phyloP scores from a whole-genome alignment of 768 basidiomycete species.

The Ephemerocybe angulata region DNA sequence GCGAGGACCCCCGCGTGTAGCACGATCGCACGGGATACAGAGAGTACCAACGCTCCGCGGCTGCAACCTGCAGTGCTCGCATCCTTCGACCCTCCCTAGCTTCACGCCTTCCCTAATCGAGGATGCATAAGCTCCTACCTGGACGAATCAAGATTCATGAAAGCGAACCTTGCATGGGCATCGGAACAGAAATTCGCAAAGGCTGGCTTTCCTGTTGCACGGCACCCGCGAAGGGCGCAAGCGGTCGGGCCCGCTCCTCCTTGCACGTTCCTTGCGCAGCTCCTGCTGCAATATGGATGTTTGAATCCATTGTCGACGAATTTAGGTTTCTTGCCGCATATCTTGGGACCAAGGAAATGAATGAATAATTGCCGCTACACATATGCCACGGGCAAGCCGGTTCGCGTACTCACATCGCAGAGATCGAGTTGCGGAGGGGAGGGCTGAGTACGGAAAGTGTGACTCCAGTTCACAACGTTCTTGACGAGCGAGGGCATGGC shows the following conservation, averaged over 20 bases:
- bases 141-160: background rate
- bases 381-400: background rate
- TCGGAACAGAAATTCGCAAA: slow-evolving; percentile 58
- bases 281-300: slow-evolving; percentile 60
- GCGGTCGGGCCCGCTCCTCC: slow-evolving; percentile 34
- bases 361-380: slow-evolving; percentile 5
- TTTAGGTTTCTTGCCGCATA: slow-evolving; percentile 58
- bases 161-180: slow-evolving; percentile 51
- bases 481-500: slow-evolving; percentile 41
- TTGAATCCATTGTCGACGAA: slow-evolving; percentile 57
- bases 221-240: slow-evolving; percentile 52
- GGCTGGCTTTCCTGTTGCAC: slow-evolving; percentile 44
- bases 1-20: slow-evolving; percentile 37
- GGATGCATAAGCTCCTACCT: background rate
- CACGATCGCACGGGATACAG: slow-evolving; percentile 51
- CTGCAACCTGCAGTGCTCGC: slow-evolving; percentile 43
- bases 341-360: slow-evolving; percentile 28
- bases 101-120: slow-evolving; percentile 48
- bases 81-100: slow-evolving; percentile 45
- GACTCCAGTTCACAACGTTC: slow-evolving; percentile 38
- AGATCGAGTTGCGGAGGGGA: slow-evolving; percentile 35
- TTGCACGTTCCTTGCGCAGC: slow-evolving; percentile 48
- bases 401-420: slow-evolving; percentile 37
- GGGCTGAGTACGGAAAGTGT: slow-evolving; percentile 20
- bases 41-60: slow-evolving; percentile 44